These are phyloP conservation scores for Boletus subcaerulescens DNA, from an alignment of 768 basidiomycete genomes.

Conservation along the genomic window DNA sequence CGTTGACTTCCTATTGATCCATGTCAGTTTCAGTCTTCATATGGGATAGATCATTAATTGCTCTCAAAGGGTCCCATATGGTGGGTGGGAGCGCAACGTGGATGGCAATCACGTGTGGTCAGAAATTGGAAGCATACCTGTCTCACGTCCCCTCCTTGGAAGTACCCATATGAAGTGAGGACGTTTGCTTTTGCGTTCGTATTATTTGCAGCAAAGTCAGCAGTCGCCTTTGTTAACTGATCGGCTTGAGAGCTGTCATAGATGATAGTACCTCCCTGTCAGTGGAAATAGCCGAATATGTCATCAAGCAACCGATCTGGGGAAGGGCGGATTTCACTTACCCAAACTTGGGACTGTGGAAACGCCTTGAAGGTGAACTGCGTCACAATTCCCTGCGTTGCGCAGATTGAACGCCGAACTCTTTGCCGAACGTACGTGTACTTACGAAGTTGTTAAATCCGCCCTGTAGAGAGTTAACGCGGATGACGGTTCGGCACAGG, in stretches of 20 bases:
- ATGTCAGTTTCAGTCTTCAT: slow-evolving; percentile 6
- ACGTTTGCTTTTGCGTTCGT: slow-evolving; percentile 31
- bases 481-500: not conserved
- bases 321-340: slow-evolving; percentile 8
- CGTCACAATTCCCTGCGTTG: slow-evolving; percentile 53
- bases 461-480: slow-evolving; percentile 39
- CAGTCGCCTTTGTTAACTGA: slow-evolving; percentile 23
- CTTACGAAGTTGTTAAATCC: slow-evolving; percentile 62
- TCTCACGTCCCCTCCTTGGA: slow-evolving; percentile 29
- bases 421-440: not conserved
- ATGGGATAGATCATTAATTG: not conserved
- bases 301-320: slow-evolving; percentile 1
- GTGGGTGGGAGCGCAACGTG: not conserved
- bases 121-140: slow-evolving; percentile 29
- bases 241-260: slow-evolving; percentile 19
- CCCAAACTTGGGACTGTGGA: slow-evolving; percentile 26
- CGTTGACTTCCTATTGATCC: slow-evolving; percentile 9
- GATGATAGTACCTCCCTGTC: slow-evolving; percentile 48
- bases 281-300: slow-evolving; percentile 1
- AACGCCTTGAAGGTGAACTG: slow-evolving; percentile 51
- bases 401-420: slow-evolving; percentile 34
- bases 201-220: slow-evolving; percentile 20
- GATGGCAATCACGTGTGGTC: slow-evolving; percentile 1
- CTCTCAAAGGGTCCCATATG: not conserved
- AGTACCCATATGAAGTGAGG: slow-evolving; percentile 40